Conservation (phyloP, 176 grass and related monocot species). For the Oryza glumipatula region DNA sequence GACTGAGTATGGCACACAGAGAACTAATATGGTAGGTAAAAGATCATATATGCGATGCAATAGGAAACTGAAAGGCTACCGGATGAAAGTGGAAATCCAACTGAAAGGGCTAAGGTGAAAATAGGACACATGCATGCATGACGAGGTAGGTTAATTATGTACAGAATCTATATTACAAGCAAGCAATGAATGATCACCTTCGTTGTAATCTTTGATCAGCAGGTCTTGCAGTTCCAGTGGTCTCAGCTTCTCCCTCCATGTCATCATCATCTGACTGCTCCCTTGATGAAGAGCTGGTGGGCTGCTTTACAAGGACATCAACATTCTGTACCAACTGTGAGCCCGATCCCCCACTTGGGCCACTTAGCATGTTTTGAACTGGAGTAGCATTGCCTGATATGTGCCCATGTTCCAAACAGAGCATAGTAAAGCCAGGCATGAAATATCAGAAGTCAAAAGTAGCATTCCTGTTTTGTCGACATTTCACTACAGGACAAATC, state of each 20-base stretch:
- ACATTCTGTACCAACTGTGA: constrained; percentile 55
- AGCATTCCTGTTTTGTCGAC: not conserved
- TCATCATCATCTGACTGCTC: constrained; percentile 90
- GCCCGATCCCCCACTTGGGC: constrained; percentile 34
- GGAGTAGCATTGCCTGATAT: constrained; percentile 46
- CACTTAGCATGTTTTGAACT: constrained; percentile 62
- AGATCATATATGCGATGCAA: not conserved
- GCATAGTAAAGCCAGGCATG: constrained; percentile 9
- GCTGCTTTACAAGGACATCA: constrained; percentile 63
- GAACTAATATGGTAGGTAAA: constrained; percentile 1
- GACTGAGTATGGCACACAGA: not conserved
- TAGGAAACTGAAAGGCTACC: not conserved
- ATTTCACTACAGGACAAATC: constrained; percentile 15
- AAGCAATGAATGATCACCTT: constrained; percentile 53
- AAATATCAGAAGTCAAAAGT: constrained; percentile 26
- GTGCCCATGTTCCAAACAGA: not conserved
- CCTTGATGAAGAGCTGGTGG: constrained; percentile 71
- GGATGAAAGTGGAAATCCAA: not conserved
- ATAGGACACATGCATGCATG: not conserved
- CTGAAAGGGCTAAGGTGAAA: not conserved
- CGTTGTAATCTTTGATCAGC: constrained; percentile 62
- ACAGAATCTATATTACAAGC: not conserved
- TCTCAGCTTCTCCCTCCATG: constrained; percentile 84
- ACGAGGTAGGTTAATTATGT: not conserved
- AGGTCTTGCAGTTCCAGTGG: constrained; percentile 65